These are phyloP conservation scores for Chloranthus sessilifolius DNA, from an alignment of 164 flowering plant genomes.

Conservation along the genomic window DNA sequence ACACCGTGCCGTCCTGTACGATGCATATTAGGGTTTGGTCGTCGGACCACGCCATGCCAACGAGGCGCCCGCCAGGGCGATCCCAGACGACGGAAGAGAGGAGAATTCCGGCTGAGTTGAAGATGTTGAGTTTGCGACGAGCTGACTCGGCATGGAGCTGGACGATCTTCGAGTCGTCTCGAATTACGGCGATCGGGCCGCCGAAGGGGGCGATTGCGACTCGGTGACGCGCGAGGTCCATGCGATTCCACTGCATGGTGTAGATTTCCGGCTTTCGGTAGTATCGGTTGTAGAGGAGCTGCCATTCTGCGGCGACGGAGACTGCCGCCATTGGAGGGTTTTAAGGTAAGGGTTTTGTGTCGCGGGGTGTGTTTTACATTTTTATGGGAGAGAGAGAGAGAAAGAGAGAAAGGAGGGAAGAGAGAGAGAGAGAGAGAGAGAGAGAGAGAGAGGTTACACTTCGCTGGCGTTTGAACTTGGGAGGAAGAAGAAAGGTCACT, in stretches of 20 bases:
- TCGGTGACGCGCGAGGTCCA: slow-evolving; percentile 77
- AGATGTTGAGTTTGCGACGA: slow-evolving; percentile 80
- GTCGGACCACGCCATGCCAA: slow-evolving; percentile 88
- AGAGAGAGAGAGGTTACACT: too few species aligned
- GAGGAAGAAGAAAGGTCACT: too few species aligned
- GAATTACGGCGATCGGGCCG: slow-evolving; percentile 91
- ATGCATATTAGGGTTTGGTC: slow-evolving; percentile 69
- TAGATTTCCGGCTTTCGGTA: slow-evolving; percentile 91
- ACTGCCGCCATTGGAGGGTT: slow-evolving; percentile 52
- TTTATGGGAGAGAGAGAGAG: too few species aligned
- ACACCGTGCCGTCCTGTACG: slow-evolving; percentile 86
- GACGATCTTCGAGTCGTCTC: slow-evolving; percentile 94
- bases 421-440: too few species aligned
- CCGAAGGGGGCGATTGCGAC: slow-evolving; percentile 91
- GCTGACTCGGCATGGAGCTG: slow-evolving; percentile 92
- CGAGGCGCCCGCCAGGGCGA: slow-evolving; percentile 76
- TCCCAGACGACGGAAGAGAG: slow-evolving; percentile 79
- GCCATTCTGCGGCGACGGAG: slow-evolving; percentile 98
- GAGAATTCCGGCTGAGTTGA: slow-evolving; percentile 70
- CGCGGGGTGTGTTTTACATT: too few species aligned
- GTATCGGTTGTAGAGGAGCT: slow-evolving; percentile 75
- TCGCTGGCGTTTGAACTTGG: too few species aligned
- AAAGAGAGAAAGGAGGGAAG: too few species aligned
- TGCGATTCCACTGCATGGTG: slow-evolving; percentile 69
- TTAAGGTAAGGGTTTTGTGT: slow-evolving; percentile 4